Evolutionary conservation across 768 basidiomycete species (phyloP), one percentile per base, ranked within the genome.

Genomic region (Russula griseocarnosa): DNA sequence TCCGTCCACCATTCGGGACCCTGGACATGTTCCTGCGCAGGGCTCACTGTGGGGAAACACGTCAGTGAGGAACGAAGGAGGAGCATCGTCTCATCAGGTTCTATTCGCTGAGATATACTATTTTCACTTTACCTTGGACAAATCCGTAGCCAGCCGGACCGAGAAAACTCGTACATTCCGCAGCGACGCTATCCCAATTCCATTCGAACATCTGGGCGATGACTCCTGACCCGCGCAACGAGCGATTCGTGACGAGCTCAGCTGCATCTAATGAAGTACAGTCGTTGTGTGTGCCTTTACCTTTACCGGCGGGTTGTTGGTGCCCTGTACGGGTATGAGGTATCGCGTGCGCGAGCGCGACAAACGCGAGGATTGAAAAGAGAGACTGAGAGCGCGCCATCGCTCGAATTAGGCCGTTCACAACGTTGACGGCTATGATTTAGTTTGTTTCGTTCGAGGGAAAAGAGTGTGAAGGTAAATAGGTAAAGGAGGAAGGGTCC

Each of bases 191-290:
- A 61, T 74, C 73, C 76, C 75, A 77, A 13, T 71, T 79, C 86
- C 87, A 88, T 69, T 86, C 79, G 69, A 88, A 89, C 82, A 89
- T 83, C 72, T 87, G 85, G 18, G 84, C 79, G 69, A 88, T 86
- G 64, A 87, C 84, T 3, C 72, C 74, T 71, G 60, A 11, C 26
- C 40, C 6, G 3, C 20, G 13, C 30, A 9, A 20, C 55, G 54
- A 44, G 55, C 1, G 14, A 36, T 16, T 38, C 10, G 5, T 3
- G n/a, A 6, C 9, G 22, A 18, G 14, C 10, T 3, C 20, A 46
- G 44, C 6, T 49, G 22, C 22, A 24, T 14, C 24, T 5, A 13
- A 49, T 32, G 20, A 18, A 10, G 50, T 20, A 18, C 20, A 13
- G 32, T n/a, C 24, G n/a, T 50, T 1, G 24, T 3, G 38, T 8